Evolutionary conservation across 306 rosid genomes (phyloP), one percentile per base, ranked within the genome.

Genomic region (Coriaria nepalensis): DNA sequence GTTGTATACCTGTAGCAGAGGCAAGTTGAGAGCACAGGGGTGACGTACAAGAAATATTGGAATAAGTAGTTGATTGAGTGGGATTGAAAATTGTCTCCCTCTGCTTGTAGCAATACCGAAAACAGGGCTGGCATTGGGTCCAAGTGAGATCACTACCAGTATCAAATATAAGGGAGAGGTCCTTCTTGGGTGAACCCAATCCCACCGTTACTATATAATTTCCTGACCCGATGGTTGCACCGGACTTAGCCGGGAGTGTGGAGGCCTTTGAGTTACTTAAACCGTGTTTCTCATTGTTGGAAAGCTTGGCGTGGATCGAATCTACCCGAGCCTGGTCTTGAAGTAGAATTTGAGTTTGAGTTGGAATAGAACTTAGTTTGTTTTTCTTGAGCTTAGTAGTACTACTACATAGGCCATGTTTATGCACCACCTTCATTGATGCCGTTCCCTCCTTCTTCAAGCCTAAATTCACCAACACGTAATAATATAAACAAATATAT

Each of bases 71-170:
- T 4, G 83, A 76, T 10, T 61, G 7, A 0, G 75, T 49, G 0
- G 96, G 90, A 13, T 77, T 58, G 40, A 60, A 79, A 10, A 66
- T 75, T 0, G 53, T 51, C 5, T 86, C 93, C 14, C 50, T 39
- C 12, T 86, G 96, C 5, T 52, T 20, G 45, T 81, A 86, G 59
- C 96, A 86, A 1, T 39, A 58, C 1, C 8, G 0, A 4, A 37
- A 65, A 7, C 96, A 86, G 0, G 96, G 96, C 43, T 65, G 2
- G 10, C 96, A 86, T 40, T 86, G 96, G 42, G 88, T 78, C 95
- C 95, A 86, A 12, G 93, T 76, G 8, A 81, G 70, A 35, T 74
- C 84, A 47, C 95, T 81, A 0, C 81, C 88, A 0, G 93, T 81
- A 41, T 86, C 93, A 53, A 86, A 81, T 10, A 58, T 33, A 4